Percentiles rank a stretch among this genome's conserved stretches.
phyloP scores from a whole-genome alignment of 768 basidiomycete genomes.

The Tylopilus sp. region DNA sequence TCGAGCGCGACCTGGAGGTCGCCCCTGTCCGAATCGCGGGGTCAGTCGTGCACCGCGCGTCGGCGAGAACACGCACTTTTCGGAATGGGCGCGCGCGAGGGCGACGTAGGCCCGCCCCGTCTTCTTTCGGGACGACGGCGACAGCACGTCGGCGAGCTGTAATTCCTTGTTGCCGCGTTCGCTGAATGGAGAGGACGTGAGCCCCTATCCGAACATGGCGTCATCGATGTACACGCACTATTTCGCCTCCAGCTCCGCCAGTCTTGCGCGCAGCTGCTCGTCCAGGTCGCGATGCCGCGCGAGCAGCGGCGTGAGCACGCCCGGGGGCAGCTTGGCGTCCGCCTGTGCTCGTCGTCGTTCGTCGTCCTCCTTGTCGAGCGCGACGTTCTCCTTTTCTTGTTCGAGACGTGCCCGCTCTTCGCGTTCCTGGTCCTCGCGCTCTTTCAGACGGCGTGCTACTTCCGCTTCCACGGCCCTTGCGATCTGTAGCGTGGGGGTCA shows the following conservation, averaged over 20 bases:
- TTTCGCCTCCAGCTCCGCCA: conserved; percentile 69
- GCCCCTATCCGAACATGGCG: conserved; percentile 7
- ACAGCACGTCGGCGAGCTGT: conserved; percentile 59
- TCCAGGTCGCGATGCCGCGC: conserved; percentile 68
- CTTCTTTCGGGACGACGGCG: conserved; percentile 75
- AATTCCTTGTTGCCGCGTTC: conserved; percentile 61
- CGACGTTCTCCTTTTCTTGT: conserved; percentile 28
- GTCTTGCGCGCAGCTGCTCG: conserved; percentile 57
- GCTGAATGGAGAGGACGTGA: conserved; percentile 30
- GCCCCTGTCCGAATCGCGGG: conserved; percentile 43
- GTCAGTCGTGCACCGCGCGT: neutral
- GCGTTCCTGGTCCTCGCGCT: conserved; percentile 34
- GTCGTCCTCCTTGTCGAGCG: neutral
- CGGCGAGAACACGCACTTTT: conserved; percentile 52
- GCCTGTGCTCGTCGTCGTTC: conserved; percentile 6
- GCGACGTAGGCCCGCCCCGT: conserved; percentile 82
- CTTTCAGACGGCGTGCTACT: conserved; percentile 61
- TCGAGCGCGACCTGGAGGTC: conserved; percentile 77
- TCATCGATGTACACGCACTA: conserved; percentile 47
- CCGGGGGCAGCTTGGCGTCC: conserved; percentile 26
- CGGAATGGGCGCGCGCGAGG: conserved; percentile 74
- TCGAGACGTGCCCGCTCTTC: conserved; percentile 30
- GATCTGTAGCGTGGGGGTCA: conserved; percentile 44
- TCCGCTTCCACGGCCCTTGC: conserved; percentile 72
- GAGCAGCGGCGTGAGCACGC: conserved; percentile 57